A percentile compares a stretch with the other conserved stretches of the same genome.
These are phyloP conservation scores for Citrus maxima DNA, from an alignment of 345 rosid species.

Conservation along the genomic window DNA sequence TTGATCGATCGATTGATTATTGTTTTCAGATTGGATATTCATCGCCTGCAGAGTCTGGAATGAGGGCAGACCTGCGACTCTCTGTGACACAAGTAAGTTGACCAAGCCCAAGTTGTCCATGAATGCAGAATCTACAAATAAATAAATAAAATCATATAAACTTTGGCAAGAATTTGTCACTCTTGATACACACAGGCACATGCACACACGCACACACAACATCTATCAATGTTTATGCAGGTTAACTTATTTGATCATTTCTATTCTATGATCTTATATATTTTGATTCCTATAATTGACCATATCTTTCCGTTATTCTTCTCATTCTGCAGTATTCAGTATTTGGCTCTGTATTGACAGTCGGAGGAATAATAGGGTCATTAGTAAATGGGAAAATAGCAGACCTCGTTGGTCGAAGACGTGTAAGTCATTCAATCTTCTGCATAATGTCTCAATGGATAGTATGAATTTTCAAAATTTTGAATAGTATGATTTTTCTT, in stretches of 20 bases:
- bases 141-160: no score
- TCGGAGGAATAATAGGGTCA: slow-evolving; percentile 36
- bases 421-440: slow-evolving; percentile 18
- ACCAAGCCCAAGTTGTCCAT: no score
- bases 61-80: slow-evolving; percentile 36
- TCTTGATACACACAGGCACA: no score
- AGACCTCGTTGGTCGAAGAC: slow-evolving; percentile 35
- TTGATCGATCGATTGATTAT: neutral
- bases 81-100: slow-evolving; percentile 23
- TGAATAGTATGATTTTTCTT: neutral
- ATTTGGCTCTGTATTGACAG: slow-evolving; percentile 33
- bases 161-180: no score
- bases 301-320: neutral
- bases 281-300: neutral
- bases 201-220: no score
- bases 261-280: no score
- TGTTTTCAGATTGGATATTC: slow-evolving; percentile 35
- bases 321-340: slow-evolving; percentile 30
- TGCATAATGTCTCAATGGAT: neutral
- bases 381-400: slow-evolving; percentile 30
- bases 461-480: neutral
- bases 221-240: no score
- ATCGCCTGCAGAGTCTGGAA: slow-evolving; percentile 39
- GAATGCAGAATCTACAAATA: no score
- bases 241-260: no score